These are phyloP conservation scores for Botrytis elliptica DNA, from an alignment of 2,329 filamentous ascomycete species.

Conservation along the genomic window DNA sequence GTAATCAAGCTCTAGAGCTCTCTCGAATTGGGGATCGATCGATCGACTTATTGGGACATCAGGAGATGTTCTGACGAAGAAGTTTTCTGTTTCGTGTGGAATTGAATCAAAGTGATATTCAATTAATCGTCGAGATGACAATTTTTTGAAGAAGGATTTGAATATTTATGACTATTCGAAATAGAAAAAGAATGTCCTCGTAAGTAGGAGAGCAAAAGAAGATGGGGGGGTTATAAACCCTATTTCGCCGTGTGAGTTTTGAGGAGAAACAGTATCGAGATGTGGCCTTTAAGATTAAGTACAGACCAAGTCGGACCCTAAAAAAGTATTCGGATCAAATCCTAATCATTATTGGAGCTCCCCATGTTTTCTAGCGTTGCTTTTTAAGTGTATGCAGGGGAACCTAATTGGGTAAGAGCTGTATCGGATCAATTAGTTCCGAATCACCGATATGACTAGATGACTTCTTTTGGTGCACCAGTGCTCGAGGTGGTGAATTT, in stretches of 20 bases:
- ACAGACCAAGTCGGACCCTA: neutral
- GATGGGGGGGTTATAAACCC: neutral
- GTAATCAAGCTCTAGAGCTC: constrained; percentile 16
- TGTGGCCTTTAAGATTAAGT: constrained; percentile 13
- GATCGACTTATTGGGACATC: constrained; percentile 19
- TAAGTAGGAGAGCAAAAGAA: neutral
- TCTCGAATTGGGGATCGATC: constrained; percentile 8
- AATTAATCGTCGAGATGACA: neutral
- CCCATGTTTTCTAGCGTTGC: constrained; percentile 6
- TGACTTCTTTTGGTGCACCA: neutral
- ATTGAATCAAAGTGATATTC: neutral
- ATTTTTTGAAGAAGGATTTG: neutral
- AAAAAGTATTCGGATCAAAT: neutral
- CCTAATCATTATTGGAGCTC: constrained; percentile 14
- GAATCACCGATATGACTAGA: neutral
- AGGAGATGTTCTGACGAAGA: neutral
- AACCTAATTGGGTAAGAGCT: neutral
- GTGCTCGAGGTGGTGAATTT: neutral
- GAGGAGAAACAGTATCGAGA: constrained; percentile 3
- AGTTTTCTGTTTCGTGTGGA: neutral
- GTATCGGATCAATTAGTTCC: neutral
- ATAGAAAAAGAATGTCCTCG: neutral
- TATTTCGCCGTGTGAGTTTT: constrained; percentile 1
- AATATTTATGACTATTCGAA: neutral
- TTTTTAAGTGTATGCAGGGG: neutral